Percentiles rank a stretch among this genome's conserved stretches.
Conservation (phyloP, 2,329 filamentous ascomycete species). For the Phaeosphaeria sp. region DNA sequence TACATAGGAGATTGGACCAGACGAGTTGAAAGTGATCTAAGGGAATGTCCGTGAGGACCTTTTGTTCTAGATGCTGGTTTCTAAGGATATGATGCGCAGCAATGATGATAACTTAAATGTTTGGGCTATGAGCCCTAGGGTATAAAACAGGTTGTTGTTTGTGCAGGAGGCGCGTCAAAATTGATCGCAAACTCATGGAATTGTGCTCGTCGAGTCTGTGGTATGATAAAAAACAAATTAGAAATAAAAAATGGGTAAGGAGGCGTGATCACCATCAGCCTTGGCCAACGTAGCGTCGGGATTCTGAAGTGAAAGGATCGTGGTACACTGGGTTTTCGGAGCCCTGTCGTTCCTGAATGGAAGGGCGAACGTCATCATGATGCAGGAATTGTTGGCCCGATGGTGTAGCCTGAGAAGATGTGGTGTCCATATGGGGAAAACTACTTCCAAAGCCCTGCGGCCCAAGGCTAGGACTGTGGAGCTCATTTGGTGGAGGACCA, state of each 20-base stretch:
- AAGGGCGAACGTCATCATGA: conserved; percentile 9
- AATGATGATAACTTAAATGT: background rate
- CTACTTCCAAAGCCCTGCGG: conserved; percentile 25
- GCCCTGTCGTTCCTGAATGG: conserved; percentile 8
- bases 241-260: background rate
- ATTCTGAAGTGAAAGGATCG: conserved; percentile 20
- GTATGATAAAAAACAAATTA: background rate
- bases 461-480: conserved; percentile 24
- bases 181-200: background rate
- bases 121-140: background rate
- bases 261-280: conserved; percentile 20
- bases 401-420: background rate
- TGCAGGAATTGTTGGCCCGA: conserved; percentile 1
- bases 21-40: background rate
- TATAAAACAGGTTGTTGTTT: background rate
- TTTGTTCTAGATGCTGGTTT: conserved; percentile 4
- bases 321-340: conserved; percentile 12
- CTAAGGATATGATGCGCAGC: background rate
- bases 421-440: conserved; percentile 19
- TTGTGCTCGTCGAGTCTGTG: background rate
- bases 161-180: background rate
- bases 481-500: conserved; percentile 29
- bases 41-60: conserved; percentile 4
- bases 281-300: conserved; percentile 31
- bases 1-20: background rate